A percentile compares a stretch with the other conserved stretches of the same genome.
Conservation (phyloP, 2,329 filamentous ascomycete genomes). For the Aspergillus ochraceus region DNA sequence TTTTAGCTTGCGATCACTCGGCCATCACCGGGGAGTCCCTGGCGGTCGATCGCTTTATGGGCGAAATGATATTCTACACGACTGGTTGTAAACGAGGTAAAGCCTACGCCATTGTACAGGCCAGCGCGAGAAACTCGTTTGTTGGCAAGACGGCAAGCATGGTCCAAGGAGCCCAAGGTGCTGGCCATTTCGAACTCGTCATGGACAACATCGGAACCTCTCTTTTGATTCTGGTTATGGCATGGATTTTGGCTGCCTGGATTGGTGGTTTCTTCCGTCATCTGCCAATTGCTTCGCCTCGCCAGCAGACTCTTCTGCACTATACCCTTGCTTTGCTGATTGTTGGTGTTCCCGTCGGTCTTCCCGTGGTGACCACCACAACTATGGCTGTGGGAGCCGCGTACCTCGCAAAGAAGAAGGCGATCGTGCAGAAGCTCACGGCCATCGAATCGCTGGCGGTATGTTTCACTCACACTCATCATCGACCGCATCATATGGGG, state of each 20-base stretch:
- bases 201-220: conserved; percentile 78
- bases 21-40: conserved; percentile 79
- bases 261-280: conserved; percentile 77
- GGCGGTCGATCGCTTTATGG: conserved; percentile 68
- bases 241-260: conserved; percentile 73
- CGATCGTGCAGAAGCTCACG: conserved; percentile 77
- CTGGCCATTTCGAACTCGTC: conserved; percentile 78
- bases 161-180: conserved; percentile 71
- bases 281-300: conserved; percentile 56
- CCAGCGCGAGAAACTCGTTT: conserved; percentile 70
- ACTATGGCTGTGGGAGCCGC: conserved; percentile 76
- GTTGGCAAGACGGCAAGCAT: conserved; percentile 73
- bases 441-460: conserved; percentile 73
- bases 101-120: conserved; percentile 68
- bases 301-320: conserved; percentile 65
- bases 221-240: conserved; percentile 72
- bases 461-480: conserved; percentile 17
- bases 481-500: too few relatives aligned
- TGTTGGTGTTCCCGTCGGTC: conserved; percentile 78
- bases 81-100: conserved; percentile 81
- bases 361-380: conserved; percentile 76
- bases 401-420: conserved; percentile 74
- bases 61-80: conserved; percentile 73
- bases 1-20: conserved; percentile 74
- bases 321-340: conserved; percentile 71